Conservation (phyloP, 1,284 basidiomycete genomes). For the Ganoderma multipileum region DNA sequence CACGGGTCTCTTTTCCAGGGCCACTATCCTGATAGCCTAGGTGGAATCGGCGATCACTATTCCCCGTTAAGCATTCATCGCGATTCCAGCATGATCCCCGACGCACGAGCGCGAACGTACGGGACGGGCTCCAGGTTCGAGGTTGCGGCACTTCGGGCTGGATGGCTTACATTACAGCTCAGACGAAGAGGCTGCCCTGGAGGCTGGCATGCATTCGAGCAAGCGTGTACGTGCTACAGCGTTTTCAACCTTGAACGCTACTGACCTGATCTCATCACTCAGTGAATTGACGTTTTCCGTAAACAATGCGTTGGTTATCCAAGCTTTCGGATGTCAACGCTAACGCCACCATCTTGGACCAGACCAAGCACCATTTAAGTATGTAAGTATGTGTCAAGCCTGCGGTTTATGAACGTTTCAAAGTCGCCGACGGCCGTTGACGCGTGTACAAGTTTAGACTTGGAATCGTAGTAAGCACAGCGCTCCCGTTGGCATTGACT, state of each 20-base stretch:
- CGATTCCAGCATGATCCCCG: slow-evolving; percentile 1
- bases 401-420: not conserved
- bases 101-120: not conserved
- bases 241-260: not conserved
- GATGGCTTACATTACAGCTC: not conserved
- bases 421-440: not conserved
- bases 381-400: not conserved
- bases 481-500: not conserved
- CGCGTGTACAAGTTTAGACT: not conserved
- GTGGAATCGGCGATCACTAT: slow-evolving; percentile 1
- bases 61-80: slow-evolving; percentile 1
- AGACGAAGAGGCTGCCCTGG: no score
- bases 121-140: not conserved
- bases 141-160: not conserved
- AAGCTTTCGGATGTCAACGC: not conserved
- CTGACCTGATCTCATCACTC: not conserved
- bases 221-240: not conserved
- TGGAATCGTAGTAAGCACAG: not conserved
- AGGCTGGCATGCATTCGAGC: no score
- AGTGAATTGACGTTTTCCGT: not conserved
- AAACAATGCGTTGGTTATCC: not conserved
- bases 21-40: not conserved
- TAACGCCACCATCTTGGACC: not conserved
- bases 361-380: not conserved
- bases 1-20: not conserved